Evolutionary conservation across 1,284 basidiomycete genomes (phyloP).

Genomic region (Ganoderma leucocontextum): DNA sequence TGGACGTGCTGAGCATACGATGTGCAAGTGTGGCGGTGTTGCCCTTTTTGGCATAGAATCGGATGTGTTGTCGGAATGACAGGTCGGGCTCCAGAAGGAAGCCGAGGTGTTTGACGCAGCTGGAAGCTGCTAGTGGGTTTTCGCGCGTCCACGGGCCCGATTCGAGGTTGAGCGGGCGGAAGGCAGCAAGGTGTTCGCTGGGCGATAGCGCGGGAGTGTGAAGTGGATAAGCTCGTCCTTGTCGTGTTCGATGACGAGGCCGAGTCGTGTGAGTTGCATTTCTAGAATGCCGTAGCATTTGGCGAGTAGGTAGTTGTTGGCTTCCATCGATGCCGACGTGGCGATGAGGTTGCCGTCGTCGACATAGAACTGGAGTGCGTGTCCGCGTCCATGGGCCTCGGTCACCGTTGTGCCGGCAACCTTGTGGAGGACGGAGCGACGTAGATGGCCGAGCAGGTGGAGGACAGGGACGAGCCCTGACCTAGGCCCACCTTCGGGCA

Average conservation of each 20-base stretch:
- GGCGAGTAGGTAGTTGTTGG: not conserved
- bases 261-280: fast-evolving
- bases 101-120: not conserved
- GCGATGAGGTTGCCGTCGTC: not conserved
- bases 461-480: no score
- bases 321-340: not conserved
- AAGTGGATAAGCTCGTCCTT: not conserved
- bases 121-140: not conserved
- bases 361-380: not conserved
- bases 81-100: not conserved
- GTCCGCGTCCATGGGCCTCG: no score
- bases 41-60: not conserved
- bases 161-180: not conserved
- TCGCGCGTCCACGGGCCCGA: not conserved
- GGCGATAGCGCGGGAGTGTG: no score
- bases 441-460: no score
- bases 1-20: constrained; percentile 47
- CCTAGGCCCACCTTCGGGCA: no score
- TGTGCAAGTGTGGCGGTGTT: constrained; percentile 38
- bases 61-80: not conserved
- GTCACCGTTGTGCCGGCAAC: no score
- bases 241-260: not conserved
- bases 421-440: no score
- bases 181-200: no score
- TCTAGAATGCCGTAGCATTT: not conserved